Evolutionary conservation across 75 land plant species (phyloP).

Genomic region (Chamaecyparis obtusa): DNA sequence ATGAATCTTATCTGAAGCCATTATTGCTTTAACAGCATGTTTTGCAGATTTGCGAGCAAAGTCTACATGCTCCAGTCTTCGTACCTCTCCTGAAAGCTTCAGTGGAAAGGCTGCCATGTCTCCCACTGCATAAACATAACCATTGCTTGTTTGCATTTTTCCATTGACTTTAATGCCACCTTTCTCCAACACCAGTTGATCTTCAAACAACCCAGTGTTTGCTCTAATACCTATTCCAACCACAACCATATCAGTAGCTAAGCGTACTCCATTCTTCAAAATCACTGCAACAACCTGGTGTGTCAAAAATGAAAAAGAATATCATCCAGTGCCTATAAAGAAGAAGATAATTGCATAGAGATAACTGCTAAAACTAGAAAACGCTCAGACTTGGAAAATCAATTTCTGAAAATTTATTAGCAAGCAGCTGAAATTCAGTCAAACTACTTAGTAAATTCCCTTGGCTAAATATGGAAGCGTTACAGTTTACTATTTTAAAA

Average conservation of each 20-base stretch:
- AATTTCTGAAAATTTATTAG: neutral
- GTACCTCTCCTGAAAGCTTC: conserved; percentile 61
- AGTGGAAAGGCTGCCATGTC: conserved; percentile 91
- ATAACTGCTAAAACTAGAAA: neutral
- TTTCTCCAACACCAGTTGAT: conserved; percentile 74
- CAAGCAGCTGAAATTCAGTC: neutral
- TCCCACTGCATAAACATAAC: conserved; percentile 85
- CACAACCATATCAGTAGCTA: conserved; percentile 82
- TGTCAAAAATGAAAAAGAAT: conserved; percentile 11
- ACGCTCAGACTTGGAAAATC: neutral
- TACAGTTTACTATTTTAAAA: neutral
- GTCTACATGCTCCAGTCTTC: conserved; percentile 93
- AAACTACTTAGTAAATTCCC: neutral
- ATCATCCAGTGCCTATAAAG: neutral
- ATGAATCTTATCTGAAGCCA: conserved; percentile 48
- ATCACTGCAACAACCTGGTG: conserved; percentile 71
- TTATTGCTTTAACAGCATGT: conserved; percentile 85
- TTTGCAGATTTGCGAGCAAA: conserved; percentile 79
- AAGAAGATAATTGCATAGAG: neutral
- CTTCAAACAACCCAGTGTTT: conserved; percentile 71
- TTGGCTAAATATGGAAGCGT: neutral
- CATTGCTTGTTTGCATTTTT: conserved; percentile 72
- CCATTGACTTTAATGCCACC: conserved; percentile 93
- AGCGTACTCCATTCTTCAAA: conserved; percentile 60
- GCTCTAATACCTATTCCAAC: conserved; percentile 92